Evolutionary conservation across 2,329 filamentous ascomycete species (phyloP), one percentile per base, ranked within the genome.

Genomic region (Fusarium dlaminii): DNA sequence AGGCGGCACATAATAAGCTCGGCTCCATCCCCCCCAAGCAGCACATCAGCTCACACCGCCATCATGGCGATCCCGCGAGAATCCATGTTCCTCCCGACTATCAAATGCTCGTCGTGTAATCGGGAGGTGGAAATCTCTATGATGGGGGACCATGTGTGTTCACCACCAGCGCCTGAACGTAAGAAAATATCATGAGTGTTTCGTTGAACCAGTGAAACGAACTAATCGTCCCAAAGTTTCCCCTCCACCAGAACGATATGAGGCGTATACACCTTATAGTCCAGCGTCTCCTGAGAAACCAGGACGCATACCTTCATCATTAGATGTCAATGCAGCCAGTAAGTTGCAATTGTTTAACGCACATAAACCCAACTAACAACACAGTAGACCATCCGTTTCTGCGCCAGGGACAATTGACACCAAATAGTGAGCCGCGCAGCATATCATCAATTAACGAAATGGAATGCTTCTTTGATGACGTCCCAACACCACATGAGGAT

Each of bases 71-170:
- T 84, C 71, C 86, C 86, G 77, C 87, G 91, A 79, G 88, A 90
- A 81, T 92, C 90, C 81, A 88, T 89, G 82, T 90, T 95, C 74
- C 86, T 96, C 85, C 94, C 94, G 79, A 91, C 91, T 30, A 93
- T 97, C 83, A 97, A 96, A 87, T 97, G 94, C 83, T 97, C 94
- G 60, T 91, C 88, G 84, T 97, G 94, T 81, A 90, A 90, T 45
- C 83, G 86, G 45, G 90, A 95, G 78, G 93, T 98, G 68, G 92
- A 95, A 80, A 96, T 98, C 76, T 92, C 93, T 45, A 86, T 91
- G 81, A 93, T 98, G 92, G 94, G 94, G 70, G 94, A 97, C 71
- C 95, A 98, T 85, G 81, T 94, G 70, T 98, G 95, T 82, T 82
- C 82, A 66, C 79, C 84, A 68, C 79, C 85, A 83, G 84, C 85